Evolutionary conservation across 1,284 basidiomycete species (phyloP).

Genomic region (Ustilago sp.): DNA sequence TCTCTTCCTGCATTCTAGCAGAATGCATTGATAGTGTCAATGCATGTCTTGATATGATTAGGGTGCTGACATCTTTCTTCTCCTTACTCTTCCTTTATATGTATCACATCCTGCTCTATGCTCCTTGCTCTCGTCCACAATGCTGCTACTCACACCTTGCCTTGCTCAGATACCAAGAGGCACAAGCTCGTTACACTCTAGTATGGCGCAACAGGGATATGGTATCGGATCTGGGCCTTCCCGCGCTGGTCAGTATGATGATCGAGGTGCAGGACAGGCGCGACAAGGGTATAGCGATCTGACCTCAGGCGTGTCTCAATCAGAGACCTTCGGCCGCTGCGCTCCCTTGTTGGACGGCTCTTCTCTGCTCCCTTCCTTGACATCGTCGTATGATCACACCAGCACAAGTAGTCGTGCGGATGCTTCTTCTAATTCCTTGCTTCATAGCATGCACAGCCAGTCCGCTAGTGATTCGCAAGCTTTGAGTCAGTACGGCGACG

Average conservation of each 20-base stretch:
- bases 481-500: neutral
- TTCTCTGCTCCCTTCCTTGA: slow-evolving; percentile 15
- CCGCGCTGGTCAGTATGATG: slow-evolving; percentile 25
- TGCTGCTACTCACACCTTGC: neutral
- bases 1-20: neutral
- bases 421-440: slow-evolving; percentile 10
- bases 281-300: slow-evolving; percentile 16
- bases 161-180: slow-evolving; percentile 11
- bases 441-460: slow-evolving; percentile 12
- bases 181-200: neutral
- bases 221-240: slow-evolving; percentile 23
- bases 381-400: slow-evolving; percentile 25
- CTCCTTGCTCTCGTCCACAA: neutral
- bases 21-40: neutral
- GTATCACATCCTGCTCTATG: neutral
- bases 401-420: slow-evolving; percentile 10
- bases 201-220: slow-evolving; percentile 31
- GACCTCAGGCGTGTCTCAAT: neutral
- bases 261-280: slow-evolving; percentile 9
- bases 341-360: slow-evolving; percentile 20
- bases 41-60: neutral
- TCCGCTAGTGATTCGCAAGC: slow-evolving; percentile 2
- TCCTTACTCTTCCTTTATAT: neutral
- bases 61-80: slow-evolving; percentile 3
- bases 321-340: slow-evolving; percentile 13